Percentiles rank a stretch among this genome's conserved stretches.
Evolutionary conservation across 2,329 filamentous ascomycete species (phyloP).

Genomic region (Botrytis byssoidea): DNA sequence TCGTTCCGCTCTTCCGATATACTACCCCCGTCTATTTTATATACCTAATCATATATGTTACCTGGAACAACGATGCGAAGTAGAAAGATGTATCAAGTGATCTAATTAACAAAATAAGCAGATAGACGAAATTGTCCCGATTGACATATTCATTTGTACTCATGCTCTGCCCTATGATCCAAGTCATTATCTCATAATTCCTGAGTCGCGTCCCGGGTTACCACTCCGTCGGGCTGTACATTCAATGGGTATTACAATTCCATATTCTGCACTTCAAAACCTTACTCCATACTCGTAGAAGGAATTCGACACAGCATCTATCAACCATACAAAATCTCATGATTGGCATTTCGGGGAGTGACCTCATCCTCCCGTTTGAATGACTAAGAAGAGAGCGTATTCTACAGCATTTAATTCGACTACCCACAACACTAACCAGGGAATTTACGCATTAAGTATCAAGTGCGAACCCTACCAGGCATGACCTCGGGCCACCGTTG

Average conservation of each 20-base stretch:
- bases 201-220: constrained; percentile 12
- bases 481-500: constrained; percentile 7
- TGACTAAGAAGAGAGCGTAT: background rate
- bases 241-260: background rate
- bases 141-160: background rate
- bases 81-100: constrained; percentile 13
- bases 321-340: background rate
- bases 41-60: background rate
- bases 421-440: background rate
- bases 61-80: background rate
- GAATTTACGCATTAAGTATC: background rate
- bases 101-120: background rate
- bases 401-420: background rate
- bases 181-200: background rate
- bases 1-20: background rate
- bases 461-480: background rate
- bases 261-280: background rate
- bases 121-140: background rate
- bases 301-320: background rate
- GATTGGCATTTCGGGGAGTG: background rate
- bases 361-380: background rate
- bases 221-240: constrained; percentile 15
- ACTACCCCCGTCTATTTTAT: background rate
- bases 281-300: background rate
- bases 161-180: background rate